Evolutionary conservation across 305 asterid species (phyloP).

Genomic region (Fraxinus sp.): DNA sequence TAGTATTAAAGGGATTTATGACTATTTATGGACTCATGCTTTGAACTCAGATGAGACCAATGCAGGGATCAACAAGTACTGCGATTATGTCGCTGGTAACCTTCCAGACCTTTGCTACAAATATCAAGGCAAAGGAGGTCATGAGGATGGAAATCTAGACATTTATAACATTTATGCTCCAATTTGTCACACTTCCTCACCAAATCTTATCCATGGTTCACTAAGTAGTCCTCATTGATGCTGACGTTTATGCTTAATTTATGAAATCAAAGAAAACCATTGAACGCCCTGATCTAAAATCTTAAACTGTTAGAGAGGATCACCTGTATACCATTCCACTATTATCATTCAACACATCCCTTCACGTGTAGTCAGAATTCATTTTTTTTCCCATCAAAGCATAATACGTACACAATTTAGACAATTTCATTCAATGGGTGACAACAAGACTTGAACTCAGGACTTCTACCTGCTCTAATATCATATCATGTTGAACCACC

Average conservation of each 20-base stretch:
- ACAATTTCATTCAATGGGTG: neutral
- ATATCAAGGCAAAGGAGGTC: neutral
- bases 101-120: neutral
- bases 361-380: neutral
- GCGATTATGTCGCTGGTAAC: slow-evolving; percentile 7
- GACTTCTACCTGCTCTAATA: neutral
- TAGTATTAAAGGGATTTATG: slow-evolving; percentile 20
- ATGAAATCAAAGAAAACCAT: neutral
- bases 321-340: neutral
- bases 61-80: slow-evolving; percentile 19
- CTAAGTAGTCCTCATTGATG: slow-evolving; percentile 20
- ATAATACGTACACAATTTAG: neutral
- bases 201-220: slow-evolving; percentile 25
- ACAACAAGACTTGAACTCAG: neutral
- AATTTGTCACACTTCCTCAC: slow-evolving; percentile 10
- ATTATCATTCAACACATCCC: neutral
- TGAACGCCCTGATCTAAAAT: neutral
- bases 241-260: slow-evolving; percentile 17
- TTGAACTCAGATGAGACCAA: slow-evolving; percentile 41
- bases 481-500: neutral
- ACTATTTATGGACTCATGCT: slow-evolving; percentile 36
- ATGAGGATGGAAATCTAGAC: slow-evolving; percentile 24
- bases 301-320: neutral
- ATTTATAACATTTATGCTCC: slow-evolving; percentile 37
- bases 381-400: neutral